These are phyloP conservation scores for Penicillium capsulatum DNA, from an alignment of 2,329 filamentous ascomycete genomes.

Conservation along the genomic window DNA sequence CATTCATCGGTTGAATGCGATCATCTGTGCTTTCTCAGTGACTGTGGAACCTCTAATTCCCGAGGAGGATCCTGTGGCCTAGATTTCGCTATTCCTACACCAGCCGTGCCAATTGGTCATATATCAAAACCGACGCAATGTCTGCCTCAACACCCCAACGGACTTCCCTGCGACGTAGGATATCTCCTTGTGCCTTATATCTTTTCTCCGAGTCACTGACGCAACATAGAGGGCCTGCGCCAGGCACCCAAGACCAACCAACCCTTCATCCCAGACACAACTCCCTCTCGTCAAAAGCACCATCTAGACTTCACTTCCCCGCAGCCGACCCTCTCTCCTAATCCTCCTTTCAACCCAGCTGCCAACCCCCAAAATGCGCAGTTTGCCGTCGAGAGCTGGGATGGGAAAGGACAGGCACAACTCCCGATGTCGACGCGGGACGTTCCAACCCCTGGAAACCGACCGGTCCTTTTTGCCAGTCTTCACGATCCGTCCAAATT, in stretches of 20 bases:
- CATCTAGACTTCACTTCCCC: conserved; percentile 31
- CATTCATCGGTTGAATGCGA: too few species aligned
- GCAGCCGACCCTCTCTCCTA: conserved; percentile 27
- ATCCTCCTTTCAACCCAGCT: conserved; percentile 27
- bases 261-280: conserved; percentile 39
- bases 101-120: not conserved
- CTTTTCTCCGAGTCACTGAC: conserved; percentile 10
- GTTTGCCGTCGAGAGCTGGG: conserved; percentile 34
- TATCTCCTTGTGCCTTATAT: not conserved
- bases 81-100: too few species aligned
- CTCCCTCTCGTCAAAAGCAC: conserved; percentile 34
- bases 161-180: conserved; percentile 24
- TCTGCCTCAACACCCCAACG: conserved; percentile 22
- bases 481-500: conserved; percentile 27
- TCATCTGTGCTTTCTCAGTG: too few species aligned
- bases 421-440: conserved; percentile 41
- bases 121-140: conserved; percentile 13
- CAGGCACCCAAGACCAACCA: conserved; percentile 40
- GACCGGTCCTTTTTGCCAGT: conserved; percentile 35
- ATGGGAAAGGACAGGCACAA: conserved; percentile 35
- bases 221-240: conserved; percentile 35
- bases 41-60: too few species aligned
- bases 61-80: too few species aligned
- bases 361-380: conserved; percentile 31
- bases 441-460: conserved; percentile 42